phyloP scores from a whole-genome alignment of 306 rosid species.

The Vicia faba region DNA sequence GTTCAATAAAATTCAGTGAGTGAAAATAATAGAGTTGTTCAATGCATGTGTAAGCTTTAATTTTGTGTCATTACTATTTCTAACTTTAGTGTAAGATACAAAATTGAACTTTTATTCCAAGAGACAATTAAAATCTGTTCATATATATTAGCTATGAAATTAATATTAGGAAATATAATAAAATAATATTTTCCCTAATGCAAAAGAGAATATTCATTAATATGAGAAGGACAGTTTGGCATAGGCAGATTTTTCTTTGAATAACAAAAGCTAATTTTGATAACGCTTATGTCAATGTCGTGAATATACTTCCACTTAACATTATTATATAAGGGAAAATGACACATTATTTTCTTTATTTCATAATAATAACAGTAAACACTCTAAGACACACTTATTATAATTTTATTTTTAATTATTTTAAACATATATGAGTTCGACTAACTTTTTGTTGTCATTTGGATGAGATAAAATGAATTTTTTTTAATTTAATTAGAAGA shows the following conservation, averaged over 20 bases:
- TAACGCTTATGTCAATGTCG: background rate
- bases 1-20: too few species aligned
- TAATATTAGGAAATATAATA: background rate
- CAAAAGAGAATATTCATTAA: background rate
- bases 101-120: background rate
- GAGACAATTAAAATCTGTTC: background rate
- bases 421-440: too few species aligned
- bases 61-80: background rate
- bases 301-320: background rate
- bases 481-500: too few species aligned
- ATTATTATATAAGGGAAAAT: too few species aligned
- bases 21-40: too few species aligned
- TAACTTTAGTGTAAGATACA: constrained; percentile 4
- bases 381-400: too few species aligned
- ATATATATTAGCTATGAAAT: background rate
- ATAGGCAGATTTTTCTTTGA: background rate
- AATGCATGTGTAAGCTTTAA: background rate
- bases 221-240: constrained; percentile 16
- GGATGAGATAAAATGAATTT: too few species aligned
- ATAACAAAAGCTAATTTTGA: background rate
- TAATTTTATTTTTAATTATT: too few species aligned
- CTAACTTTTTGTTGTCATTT: too few species aligned
- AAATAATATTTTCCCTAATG: background rate
- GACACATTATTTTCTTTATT: too few species aligned
- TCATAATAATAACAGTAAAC: too few species aligned